Base-by-base conservation (phyloP, 1,284 basidiomycete genomes). In the Singerocomus inundabilis region DNA sequence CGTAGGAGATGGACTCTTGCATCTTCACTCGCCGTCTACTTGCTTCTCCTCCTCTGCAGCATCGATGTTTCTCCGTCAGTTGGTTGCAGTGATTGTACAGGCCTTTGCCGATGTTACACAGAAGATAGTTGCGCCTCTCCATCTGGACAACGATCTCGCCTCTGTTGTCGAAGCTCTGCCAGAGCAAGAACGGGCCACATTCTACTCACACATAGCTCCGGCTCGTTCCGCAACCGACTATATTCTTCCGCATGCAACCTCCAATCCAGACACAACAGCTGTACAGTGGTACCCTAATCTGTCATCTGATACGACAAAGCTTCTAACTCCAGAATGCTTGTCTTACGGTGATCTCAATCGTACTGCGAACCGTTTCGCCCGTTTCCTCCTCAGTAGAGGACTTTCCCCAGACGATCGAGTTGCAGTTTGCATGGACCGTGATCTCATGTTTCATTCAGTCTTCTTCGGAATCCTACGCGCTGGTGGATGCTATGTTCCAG, bases 401-500 rank as follows among this genome's bases (percentile, higher is more conserved):
- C 55, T 78, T n/a, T 47, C 67, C 41, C 59, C 52, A 12, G 75
- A 75, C 49, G 73, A 76, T 40, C 70, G 72, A 12, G 73, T 80
- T 4, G 75, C 75, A n/a, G 63, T 81, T 41, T 80, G 76, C 51
- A 72, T 77, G 65, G 59, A 70, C 44, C 71, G 78, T 16, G 68
- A 77, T 41, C 55, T 73, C 21, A 53, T 67, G 45, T 81, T 77
- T 53, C 74, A 80, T 41, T 58, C 73, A 21, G 69, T 72, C 9
- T 67, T 78, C 52, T 68, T 78, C 39, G 79, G 74, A 9, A 71
- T 80, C 31, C 68, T 78, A 51, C 76, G 74, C 41, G 73, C 77
- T 31, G 79, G 80, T 33, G 78, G 72, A 33, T 80, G 78, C 46
- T 81, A 81, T 59, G 78, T 80, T 43, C 76, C 78, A 25, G 78